A percentile compares a stretch with the other conserved stretches of the same genome.
Conservation (phyloP, 139 green algal species). For the Picochlorum sp. region DNA sequence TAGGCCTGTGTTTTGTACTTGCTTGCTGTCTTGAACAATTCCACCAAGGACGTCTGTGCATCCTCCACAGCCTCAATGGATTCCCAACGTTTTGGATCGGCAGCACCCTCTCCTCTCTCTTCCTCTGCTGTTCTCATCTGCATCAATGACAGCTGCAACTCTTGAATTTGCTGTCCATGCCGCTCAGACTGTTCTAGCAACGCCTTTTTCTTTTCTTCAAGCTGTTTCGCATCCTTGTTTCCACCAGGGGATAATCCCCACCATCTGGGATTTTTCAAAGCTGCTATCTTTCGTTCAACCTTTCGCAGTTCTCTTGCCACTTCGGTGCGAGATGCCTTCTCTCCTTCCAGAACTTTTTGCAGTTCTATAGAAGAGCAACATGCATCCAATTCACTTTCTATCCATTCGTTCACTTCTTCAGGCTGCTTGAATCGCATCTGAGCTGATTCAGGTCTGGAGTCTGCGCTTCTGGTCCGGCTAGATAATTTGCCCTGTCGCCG, state of each 20-base stretch:
- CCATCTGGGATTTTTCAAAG: slow-evolving; percentile 24
- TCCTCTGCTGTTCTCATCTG: slow-evolving; percentile 61
- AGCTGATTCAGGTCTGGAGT: too few relatives aligned
- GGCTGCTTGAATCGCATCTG: too few relatives aligned
- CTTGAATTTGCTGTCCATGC: slow-evolving; percentile 45
- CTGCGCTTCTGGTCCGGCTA: background rate
- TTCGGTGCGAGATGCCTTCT: slow-evolving; percentile 57
- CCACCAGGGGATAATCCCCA: slow-evolving; percentile 7
- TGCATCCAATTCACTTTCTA: slow-evolving; percentile 70
- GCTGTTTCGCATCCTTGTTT: background rate
- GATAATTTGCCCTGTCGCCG: background rate
- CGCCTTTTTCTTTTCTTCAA: slow-evolving; percentile 18
- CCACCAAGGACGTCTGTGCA: slow-evolving; percentile 54
- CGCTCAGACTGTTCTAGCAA: slow-evolving; percentile 26
- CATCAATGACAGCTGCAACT: slow-evolving; percentile 57
- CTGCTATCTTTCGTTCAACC: slow-evolving; percentile 51
- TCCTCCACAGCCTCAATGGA: slow-evolving; percentile 52
- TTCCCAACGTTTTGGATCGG: slow-evolving; percentile 61
- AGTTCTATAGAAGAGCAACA: slow-evolving; percentile 39
- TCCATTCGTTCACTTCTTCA: slow-evolving; percentile 40
- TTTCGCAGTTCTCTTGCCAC: slow-evolving; percentile 39
- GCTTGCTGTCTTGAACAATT: slow-evolving; percentile 55
- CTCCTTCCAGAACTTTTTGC: slow-evolving; percentile 61
- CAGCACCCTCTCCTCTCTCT: slow-evolving; percentile 37
- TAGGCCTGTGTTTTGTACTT: slow-evolving; percentile 55